Evolutionary conservation across 2,329 filamentous ascomycete genomes (phyloP), one percentile per base, ranked within the genome.

Genomic region (Drechslerella stenobrocha): DNA sequence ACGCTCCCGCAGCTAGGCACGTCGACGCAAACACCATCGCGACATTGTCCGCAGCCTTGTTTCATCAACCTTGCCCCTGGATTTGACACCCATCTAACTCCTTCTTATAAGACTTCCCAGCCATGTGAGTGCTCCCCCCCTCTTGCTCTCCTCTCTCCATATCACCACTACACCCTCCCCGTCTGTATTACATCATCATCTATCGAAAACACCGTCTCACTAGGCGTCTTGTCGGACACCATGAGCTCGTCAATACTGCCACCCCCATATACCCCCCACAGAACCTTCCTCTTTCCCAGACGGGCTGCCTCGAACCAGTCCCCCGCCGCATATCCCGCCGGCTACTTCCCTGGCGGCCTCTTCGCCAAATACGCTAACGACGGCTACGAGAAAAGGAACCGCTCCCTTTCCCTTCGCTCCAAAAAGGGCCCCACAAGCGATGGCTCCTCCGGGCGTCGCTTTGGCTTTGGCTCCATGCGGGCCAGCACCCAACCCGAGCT

Each of bases 401-500:
- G 87, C 74, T 83, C 85, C 67, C 82, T 89, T 67, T 90, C 87
- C 26, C 83, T 89, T 74, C 86, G 87, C 73, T 87, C 86, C 67
- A 82, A 83, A 76, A 83, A 83, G 75, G 77, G 77, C 66, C 77
- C 78, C 63, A 72, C 73, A 53, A 74, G 76, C 48, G 73, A 76
- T 22, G 70, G 71, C 73, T 74, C 76, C 46, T 74, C 79, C 59
- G 74, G 76, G 70, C 85, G 83, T 73, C 85, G 88, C 75, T 96
- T 97, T 80, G 88, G 86, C 64, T 87, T 97, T 79, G 85, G 84
- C 71, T 93, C 90, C 18, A 84, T 98, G 57, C 89, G 92, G 52
- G 90, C 90, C 58, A 84, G 86, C 48, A 83, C 87, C 73, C 90
- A 96, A 75, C 89, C 91, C 2, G 90, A 96, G 77, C 83, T 96